Base-by-base conservation (phyloP, 352 stramenopile species). In the Pythium folliculosum region DNA sequence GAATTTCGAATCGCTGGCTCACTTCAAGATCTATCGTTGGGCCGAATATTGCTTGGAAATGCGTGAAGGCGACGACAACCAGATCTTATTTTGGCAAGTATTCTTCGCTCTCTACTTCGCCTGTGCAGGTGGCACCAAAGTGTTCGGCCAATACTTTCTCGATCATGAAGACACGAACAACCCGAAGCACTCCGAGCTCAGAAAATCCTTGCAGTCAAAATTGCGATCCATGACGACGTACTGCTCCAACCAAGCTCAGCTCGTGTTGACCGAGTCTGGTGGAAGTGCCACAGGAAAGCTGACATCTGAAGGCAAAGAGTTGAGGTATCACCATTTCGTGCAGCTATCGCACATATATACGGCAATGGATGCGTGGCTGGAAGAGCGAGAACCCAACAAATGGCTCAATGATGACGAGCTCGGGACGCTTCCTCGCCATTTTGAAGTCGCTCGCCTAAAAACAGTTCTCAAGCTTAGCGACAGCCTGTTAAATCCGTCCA, bases 321-420 rank as follows among this genome's bases (percentile, higher is more conserved):
- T 64, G 9, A 70, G 54, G 51, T 74, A 76, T 44, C 75, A 75
- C 13, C 64, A 72, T 48, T 75, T 67, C 35, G 68, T 73, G 6
- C 65, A 78, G 51, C 51, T 81, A 9, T 76, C 75, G 0, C 71
- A 77, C 37, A 73, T 77, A 22, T 81, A 77, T 60, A 88, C 85
- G 32, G 88, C 85, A 13, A 95, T 96, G 88, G 86, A 95, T 60
- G 81, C 86, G 32, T 96, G 88, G 88, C 75, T 96, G 12, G 88
- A 95, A 64, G 86, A 93, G 63, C 71, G 73, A 3, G 81, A 96
- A 63, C 86, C 88, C 9, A 93, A 94, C 32, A 77, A 79, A 21
- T 92, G 86, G 84, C 72, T 93, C 0, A 89, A 87, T 48, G 80
- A 91, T 60, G 81, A 90, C 9, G 80, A 94, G 54, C 56, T 94